Evolutionary conservation across 2,329 filamentous ascomycete species (phyloP).

Genomic region (Hirsutella minnesotensis): DNA sequence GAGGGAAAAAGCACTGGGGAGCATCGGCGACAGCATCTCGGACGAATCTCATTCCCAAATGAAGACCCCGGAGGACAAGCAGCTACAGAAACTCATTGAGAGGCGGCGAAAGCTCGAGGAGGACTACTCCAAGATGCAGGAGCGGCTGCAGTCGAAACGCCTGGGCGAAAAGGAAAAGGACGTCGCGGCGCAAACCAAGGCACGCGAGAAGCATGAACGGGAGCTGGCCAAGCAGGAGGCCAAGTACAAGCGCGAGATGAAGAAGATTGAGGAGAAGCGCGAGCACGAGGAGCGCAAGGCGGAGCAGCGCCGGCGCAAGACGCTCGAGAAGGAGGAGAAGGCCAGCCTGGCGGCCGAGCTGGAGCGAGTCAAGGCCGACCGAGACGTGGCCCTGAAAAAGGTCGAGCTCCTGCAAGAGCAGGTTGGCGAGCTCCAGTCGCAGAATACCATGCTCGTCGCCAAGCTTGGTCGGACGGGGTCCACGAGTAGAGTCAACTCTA

Average conservation of each 20-base stretch:
- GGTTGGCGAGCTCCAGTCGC: slow-evolving; percentile 44
- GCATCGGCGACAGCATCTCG: slow-evolving; percentile 17
- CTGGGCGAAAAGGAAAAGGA: slow-evolving; percentile 39
- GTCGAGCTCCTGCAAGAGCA: slow-evolving; percentile 41
- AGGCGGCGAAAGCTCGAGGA: slow-evolving; percentile 50
- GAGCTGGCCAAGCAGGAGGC: slow-evolving; percentile 55
- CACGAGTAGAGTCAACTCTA: slow-evolving; percentile 19
- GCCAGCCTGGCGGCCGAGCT: slow-evolving; percentile 36
- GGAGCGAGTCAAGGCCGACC: slow-evolving; percentile 37
- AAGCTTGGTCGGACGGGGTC: slow-evolving; percentile 33
- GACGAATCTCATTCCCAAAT: slow-evolving; percentile 24
- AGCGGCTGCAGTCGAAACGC: slow-evolving; percentile 32
- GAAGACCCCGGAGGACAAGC: slow-evolving; percentile 37
- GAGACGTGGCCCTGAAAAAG: slow-evolving; percentile 39
- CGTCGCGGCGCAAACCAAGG: slow-evolving; percentile 38
- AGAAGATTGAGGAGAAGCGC: slow-evolving; percentile 52
- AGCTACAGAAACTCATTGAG: slow-evolving; percentile 51
- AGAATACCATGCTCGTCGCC: slow-evolving; percentile 48
- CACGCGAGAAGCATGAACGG: slow-evolving; percentile 50
- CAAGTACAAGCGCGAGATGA: slow-evolving; percentile 51
- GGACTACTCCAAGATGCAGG: slow-evolving; percentile 44
- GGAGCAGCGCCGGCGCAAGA: slow-evolving; percentile 37
- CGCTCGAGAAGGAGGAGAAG: slow-evolving; percentile 40
- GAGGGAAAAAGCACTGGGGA: slow-evolving; percentile 15
- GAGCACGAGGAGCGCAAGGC: slow-evolving; percentile 50